Evolutionary conservation across 305 asterid species (phyloP).

Genomic region (Caryopteris hybrid): DNA sequence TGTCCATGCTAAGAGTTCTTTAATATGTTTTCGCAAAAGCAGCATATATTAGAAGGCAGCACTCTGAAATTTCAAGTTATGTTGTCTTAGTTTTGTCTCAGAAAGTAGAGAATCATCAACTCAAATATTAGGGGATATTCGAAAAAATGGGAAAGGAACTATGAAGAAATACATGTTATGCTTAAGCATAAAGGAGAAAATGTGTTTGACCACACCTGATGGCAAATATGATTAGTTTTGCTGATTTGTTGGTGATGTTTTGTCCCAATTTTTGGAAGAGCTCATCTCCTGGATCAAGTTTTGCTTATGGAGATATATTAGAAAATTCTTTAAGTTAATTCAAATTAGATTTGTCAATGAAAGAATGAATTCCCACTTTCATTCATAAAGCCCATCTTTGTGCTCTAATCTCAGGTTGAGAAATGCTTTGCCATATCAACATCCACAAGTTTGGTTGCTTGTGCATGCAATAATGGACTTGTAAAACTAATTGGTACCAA

Average conservation of each 20-base stretch:
- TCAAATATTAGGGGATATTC: too few relatives aligned
- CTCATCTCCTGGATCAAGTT: not conserved
- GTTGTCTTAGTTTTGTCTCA: too few relatives aligned
- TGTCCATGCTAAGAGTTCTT: not conserved
- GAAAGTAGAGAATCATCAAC: too few relatives aligned
- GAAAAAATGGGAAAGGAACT: too few relatives aligned
- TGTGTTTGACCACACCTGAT: too few relatives aligned
- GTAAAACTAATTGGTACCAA: slow-evolving; percentile 39
- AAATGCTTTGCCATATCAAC: slow-evolving; percentile 56
- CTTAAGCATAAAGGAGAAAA: too few relatives aligned
- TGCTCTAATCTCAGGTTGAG: slow-evolving; percentile 47
- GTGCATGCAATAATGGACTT: slow-evolving; percentile 65
- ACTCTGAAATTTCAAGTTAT: not conserved
- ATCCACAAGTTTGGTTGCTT: slow-evolving; percentile 55
- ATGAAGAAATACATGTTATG: too few relatives aligned
- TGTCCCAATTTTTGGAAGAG: not conserved
- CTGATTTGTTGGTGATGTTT: too few relatives aligned
- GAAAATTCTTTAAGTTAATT: not conserved
- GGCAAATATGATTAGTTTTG: too few relatives aligned
- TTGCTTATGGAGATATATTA: not conserved
- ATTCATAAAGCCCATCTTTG: not conserved
- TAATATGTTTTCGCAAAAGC: not conserved
- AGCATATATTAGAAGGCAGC: not conserved
- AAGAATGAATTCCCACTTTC: not conserved
- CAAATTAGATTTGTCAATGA: not conserved